Evolutionary conservation across 2,329 filamentous ascomycete genomes (phyloP).

Genomic region (Pseudocercospora ulei): DNA sequence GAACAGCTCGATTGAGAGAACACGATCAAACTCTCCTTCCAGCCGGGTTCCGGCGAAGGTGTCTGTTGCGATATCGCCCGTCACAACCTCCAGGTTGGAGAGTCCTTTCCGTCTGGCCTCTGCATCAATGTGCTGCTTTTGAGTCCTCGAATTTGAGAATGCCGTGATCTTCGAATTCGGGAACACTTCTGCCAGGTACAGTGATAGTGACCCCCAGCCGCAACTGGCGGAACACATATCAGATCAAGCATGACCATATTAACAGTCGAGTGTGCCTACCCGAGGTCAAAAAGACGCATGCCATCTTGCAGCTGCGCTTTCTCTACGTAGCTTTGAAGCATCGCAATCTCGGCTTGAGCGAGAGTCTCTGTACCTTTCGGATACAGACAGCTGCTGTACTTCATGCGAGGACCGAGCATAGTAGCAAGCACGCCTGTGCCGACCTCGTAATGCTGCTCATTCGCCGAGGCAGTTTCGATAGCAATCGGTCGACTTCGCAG

Average conservation of each 20-base stretch:
- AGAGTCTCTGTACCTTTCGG: conserved; percentile 53
- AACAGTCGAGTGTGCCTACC: conserved; percentile 36
- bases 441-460: conserved; percentile 64
- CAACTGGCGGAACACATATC: conserved; percentile 41
- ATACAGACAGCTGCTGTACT: conserved; percentile 61
- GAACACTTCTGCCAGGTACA: conserved; percentile 57
- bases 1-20: conserved; percentile 61
- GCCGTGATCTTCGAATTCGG: conserved; percentile 54
- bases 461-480: conserved; percentile 56
- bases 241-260: not conserved
- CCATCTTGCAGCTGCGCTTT: conserved; percentile 52
- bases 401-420: conserved; percentile 59
- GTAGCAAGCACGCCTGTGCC: conserved; percentile 54
- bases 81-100: conserved; percentile 54
- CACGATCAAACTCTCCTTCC: conserved; percentile 48
- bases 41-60: conserved; percentile 47
- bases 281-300: conserved; percentile 54
- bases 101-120: conserved; percentile 50
- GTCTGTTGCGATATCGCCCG: conserved; percentile 57
- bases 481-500: conserved; percentile 56
- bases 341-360: conserved; percentile 55
- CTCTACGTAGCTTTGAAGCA: conserved; percentile 55
- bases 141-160: conserved; percentile 60
- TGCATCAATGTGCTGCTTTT: conserved; percentile 57
- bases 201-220: conserved; percentile 57